A percentile compares a stretch with the other conserved stretches of the same genome.
These are phyloP conservation scores for Fusarium sp. DNA, from an alignment of 2,329 filamentous ascomycete genomes.

Conservation along the genomic window DNA sequence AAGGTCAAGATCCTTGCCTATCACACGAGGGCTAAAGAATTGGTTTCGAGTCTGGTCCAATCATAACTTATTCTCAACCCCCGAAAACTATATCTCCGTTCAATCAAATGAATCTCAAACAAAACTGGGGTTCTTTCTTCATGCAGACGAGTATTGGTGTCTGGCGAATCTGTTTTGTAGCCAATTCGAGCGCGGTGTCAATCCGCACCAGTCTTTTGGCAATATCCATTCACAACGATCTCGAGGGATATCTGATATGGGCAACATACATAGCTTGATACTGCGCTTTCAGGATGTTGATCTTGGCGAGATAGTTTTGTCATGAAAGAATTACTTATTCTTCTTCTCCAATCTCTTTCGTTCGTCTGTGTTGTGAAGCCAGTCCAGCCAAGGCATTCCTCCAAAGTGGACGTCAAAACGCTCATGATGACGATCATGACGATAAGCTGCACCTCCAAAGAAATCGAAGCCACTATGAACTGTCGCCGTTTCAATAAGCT, in stretches of 20 bases:
- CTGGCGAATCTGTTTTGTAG: not conserved
- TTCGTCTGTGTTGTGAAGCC: slow-evolving; percentile 61
- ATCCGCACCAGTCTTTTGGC: too few species aligned
- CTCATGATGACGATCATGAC: slow-evolving; percentile 67
- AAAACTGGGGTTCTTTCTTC: not conserved
- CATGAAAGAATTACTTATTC: not conserved
- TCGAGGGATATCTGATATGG: not conserved
- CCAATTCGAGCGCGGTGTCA: not conserved
- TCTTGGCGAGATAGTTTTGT: not conserved
- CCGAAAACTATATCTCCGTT: not conserved
- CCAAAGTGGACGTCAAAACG: slow-evolving; percentile 65
- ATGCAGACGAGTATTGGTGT: slow-evolving; percentile 7
- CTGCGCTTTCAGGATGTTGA: not conserved
- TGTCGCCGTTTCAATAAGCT: slow-evolving; percentile 61
- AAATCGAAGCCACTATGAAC: slow-evolving; percentile 69
- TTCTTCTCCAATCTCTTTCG: not conserved
- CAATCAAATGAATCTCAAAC: fast-evolving
- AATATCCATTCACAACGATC: not conserved
- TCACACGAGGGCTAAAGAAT: slow-evolving; percentile 3
- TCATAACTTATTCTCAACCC: not conserved
- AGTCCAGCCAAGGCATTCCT: slow-evolving; percentile 61
- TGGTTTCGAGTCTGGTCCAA: slow-evolving; percentile 9
- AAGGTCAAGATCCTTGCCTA: not conserved
- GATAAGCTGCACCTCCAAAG: slow-evolving; percentile 55
- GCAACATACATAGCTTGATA: not conserved